Conservation (phyloP, 225 moss, liverwort and hornwort species). For the Asterella californica region DNA sequence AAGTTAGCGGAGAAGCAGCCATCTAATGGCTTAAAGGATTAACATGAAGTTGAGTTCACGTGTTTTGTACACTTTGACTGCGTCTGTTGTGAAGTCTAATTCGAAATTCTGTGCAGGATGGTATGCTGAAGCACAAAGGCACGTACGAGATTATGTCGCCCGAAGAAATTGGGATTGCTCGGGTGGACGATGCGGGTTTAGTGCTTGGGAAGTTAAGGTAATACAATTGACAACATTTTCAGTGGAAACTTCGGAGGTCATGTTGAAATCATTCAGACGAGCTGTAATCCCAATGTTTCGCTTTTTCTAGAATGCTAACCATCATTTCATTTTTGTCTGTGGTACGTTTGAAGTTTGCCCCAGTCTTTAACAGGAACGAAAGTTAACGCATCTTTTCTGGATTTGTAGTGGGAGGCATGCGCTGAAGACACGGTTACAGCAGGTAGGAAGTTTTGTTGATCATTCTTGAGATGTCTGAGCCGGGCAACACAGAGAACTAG, state of each 20-base stretch:
- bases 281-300: not conserved
- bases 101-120: conserved; percentile 44
- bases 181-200: conserved; percentile 72
- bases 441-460: conserved; percentile 28
- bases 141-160: conserved; percentile 91
- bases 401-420: conserved; percentile 81
- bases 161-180: conserved; percentile 80
- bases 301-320: not conserved
- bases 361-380: not conserved
- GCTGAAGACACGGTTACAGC: conserved; percentile 64
- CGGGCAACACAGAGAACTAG: not conserved
- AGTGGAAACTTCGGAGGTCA: not conserved
- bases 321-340: not conserved
- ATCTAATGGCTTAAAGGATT: not conserved
- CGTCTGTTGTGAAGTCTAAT: not conserved
- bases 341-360: not conserved
- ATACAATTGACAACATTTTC: not conserved
- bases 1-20: not conserved
- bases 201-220: conserved; percentile 88
- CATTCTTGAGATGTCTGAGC: not conserved
- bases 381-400: not conserved
- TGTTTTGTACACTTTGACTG: not conserved
- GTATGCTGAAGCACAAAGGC: conserved; percentile 92
- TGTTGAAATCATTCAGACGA: not conserved
- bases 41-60: not conserved